These are phyloP conservation scores for Melampsora abietis-canadensis DNA, from an alignment of 1,284 basidiomycete genomes.

Conservation along the genomic window DNA sequence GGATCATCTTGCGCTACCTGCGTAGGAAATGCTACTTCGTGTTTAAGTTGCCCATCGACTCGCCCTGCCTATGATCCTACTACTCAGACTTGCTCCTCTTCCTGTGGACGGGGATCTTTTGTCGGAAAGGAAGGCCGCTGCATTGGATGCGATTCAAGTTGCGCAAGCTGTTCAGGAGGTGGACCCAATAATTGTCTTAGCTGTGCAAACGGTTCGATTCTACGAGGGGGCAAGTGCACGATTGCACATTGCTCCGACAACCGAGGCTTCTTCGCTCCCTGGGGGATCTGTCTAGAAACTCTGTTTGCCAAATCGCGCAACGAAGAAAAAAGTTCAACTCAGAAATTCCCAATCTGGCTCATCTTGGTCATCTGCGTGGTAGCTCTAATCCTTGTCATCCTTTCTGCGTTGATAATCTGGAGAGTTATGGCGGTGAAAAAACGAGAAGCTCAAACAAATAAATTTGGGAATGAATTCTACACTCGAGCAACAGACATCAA, in stretches of 20 bases:
- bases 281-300: slow-evolving; percentile 23
- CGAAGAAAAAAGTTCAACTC: neutral
- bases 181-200: slow-evolving; percentile 23
- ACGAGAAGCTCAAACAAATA: slow-evolving; percentile 19
- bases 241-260: slow-evolving; percentile 10
- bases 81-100: slow-evolving; percentile 25
- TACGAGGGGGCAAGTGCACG: slow-evolving; percentile 13
- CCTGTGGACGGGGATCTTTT: slow-evolving; percentile 19
- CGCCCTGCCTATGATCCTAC: slow-evolving; percentile 19
- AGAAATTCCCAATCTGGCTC: slow-evolving; percentile 4
- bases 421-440: slow-evolving; percentile 21
- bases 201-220: slow-evolving; percentile 8
- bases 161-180: slow-evolving; percentile 17
- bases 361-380: neutral
- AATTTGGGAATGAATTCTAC: slow-evolving; percentile 22
- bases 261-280: neutral
- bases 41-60: slow-evolving; percentile 16
- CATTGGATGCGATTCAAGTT: slow-evolving; percentile 10
- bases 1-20: slow-evolving; percentile 19
- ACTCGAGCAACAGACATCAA: slow-evolving; percentile 17
- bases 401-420: slow-evolving; percentile 14
- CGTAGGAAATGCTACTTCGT: slow-evolving; percentile 14
- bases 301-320: neutral
- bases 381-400: neutral
- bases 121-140: slow-evolving; percentile 21